phyloP scores from a whole-genome alignment of 345 rosid genomes.

The Brassica cretica region DNA sequence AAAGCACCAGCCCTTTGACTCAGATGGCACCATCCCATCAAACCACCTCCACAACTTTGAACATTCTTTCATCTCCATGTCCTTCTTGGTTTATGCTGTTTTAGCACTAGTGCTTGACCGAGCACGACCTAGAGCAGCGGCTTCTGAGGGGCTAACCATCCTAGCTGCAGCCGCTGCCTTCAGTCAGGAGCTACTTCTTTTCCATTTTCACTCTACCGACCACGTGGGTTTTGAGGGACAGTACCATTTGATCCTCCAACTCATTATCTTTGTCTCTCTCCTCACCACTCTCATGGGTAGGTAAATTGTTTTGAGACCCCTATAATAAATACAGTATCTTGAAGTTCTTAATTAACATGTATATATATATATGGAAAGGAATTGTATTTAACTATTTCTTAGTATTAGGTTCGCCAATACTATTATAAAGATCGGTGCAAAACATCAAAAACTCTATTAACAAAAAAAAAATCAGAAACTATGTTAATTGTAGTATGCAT shows the following conservation, averaged over 20 bases:
- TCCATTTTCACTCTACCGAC: background rate
- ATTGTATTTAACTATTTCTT: too few relatives aligned
- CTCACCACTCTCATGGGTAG: background rate
- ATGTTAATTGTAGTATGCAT: too few relatives aligned
- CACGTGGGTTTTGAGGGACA: background rate
- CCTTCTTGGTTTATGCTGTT: background rate
- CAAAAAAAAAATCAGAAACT: too few relatives aligned
- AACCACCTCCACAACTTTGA: slow-evolving; percentile 48
- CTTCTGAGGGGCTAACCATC: background rate
- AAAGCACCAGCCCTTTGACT: slow-evolving; percentile 51
- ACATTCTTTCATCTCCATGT: background rate
- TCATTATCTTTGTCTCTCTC: background rate
- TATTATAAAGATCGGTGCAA: too few relatives aligned
- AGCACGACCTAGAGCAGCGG: background rate
- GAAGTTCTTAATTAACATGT: background rate
- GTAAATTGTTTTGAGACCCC: background rate
- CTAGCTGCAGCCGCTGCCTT: background rate
- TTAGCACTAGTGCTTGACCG: background rate
- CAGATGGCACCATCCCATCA: slow-evolving; percentile 66
- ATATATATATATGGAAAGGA: too few relatives aligned
- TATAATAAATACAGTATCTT: too few relatives aligned
- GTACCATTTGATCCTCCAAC: background rate
- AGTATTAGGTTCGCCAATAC: too few relatives aligned
- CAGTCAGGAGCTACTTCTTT: background rate
- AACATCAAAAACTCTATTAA: too few relatives aligned